Conservation (phyloP, 139 green algal genomes). For the Volvox africanus region DNA sequence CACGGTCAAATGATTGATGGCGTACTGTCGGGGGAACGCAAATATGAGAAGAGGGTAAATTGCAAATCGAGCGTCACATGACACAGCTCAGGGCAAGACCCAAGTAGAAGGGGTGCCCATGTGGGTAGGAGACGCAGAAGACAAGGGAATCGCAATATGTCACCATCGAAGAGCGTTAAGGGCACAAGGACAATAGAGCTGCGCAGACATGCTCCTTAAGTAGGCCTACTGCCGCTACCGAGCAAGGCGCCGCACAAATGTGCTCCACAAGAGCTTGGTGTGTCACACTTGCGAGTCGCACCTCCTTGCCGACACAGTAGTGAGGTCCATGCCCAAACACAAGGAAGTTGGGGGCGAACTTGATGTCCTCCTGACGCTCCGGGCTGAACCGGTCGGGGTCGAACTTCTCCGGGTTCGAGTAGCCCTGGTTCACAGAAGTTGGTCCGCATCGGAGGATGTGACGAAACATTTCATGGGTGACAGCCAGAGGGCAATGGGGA, state of each 20-base stretch:
- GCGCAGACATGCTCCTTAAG: too few species aligned
- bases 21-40: constrained; percentile 73
- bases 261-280: too few species aligned
- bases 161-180: too few species aligned
- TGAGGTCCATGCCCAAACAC: constrained; percentile 90
- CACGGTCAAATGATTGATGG: constrained; percentile 84
- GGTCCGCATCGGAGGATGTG: not conserved
- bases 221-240: too few species aligned
- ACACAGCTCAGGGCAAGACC: too few species aligned
- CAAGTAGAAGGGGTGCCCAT: too few species aligned
- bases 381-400: constrained; percentile 88
- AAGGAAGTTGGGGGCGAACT: constrained; percentile 80
- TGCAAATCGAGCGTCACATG: too few species aligned
- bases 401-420: constrained; percentile 78
- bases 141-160: too few species aligned
- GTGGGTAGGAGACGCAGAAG: too few species aligned
- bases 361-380: constrained; percentile 86
- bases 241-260: too few species aligned
- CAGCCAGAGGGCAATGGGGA: constrained; percentile 71
- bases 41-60: not conserved
- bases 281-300: not conserved
- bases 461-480: not conserved
- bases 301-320: constrained; percentile 87
- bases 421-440: constrained; percentile 65
- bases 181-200: too few species aligned